phyloP scores from a whole-genome alignment of 257 asterid species.

The Lycium ferocissimum region DNA sequence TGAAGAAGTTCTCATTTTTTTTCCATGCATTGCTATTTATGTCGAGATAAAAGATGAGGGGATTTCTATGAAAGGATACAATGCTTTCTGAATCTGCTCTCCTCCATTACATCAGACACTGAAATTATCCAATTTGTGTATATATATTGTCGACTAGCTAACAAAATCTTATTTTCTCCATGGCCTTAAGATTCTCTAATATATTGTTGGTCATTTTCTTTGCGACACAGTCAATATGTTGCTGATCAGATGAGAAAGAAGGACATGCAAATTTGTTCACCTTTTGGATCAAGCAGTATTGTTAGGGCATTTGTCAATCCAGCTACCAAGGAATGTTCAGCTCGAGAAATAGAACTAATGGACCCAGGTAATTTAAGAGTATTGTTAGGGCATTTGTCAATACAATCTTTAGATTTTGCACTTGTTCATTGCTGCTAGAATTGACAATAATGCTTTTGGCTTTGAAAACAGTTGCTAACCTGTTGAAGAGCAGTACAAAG shows the following conservation, averaged over 20 bases:
- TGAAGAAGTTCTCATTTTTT: background rate
- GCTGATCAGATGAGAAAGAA: conserved; percentile 57
- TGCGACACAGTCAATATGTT: conserved; percentile 63
- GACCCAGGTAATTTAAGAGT: background rate
- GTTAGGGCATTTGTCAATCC: background rate
- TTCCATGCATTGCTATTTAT: background rate
- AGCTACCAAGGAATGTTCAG: background rate
- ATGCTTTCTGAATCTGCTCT: no score
- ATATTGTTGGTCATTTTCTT: background rate
- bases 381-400: background rate
- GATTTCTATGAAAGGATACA: background rate
- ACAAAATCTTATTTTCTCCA: background rate
- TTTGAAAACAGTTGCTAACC: background rate
- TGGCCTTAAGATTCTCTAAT: background rate
- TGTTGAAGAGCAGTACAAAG: background rate
- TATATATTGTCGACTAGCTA: background rate
- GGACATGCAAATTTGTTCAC: conserved; percentile 48
- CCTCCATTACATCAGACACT: background rate
- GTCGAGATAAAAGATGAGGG: background rate
- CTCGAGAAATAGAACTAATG: background rate
- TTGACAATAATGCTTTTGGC: background rate
- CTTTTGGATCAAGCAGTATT: conserved; percentile 44
- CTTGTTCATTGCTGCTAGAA: background rate
- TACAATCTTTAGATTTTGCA: background rate
- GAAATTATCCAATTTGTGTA: background rate